These are phyloP conservation scores for Stachybotrys chlorohalonatus DNA, from an alignment of 2,329 filamentous ascomycete species.

Conservation along the genomic window DNA sequence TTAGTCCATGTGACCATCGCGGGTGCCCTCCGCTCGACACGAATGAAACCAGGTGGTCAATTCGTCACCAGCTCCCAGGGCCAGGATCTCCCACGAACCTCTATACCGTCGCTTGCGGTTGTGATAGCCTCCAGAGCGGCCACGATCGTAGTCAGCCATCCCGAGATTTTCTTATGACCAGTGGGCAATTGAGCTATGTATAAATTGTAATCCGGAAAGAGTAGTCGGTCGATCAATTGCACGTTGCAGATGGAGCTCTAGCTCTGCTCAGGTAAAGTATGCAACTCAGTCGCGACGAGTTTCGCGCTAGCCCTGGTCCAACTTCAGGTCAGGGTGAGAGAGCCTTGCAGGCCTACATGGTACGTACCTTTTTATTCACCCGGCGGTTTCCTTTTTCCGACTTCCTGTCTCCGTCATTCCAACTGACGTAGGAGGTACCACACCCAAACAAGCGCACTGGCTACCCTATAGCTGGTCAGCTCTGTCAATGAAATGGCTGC, in stretches of 20 bases:
- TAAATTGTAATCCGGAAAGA: neutral
- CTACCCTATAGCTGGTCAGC: neutral
- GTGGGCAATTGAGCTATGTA: neutral
- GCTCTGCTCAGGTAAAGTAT: conserved; percentile 1
- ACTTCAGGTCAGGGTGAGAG: neutral
- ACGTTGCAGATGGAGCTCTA: neutral
- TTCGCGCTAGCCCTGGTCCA: neutral
- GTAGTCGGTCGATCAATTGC: too few species aligned
- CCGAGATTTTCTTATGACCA: neutral
- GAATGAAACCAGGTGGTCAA: too few species aligned
- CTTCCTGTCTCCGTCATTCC: too few species aligned
- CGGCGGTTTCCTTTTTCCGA: too few species aligned
- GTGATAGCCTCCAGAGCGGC: conserved; percentile 44
- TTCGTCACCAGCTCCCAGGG: too few species aligned
- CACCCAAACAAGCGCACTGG: neutral
- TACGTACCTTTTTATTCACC: neutral
- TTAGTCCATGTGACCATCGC: too few species aligned
- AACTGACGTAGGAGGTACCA: too few species aligned
- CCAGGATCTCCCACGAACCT: conserved; percentile 44
- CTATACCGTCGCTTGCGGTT: conserved; percentile 70
- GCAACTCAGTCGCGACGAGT: neutral
- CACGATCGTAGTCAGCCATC: conserved; percentile 50
- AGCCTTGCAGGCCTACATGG: neutral
- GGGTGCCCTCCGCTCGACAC: too few species aligned
- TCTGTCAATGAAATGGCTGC: neutral